phyloP scores from a whole-genome alignment of 306 rosid species.

The Hippophae tibetana region DNA sequence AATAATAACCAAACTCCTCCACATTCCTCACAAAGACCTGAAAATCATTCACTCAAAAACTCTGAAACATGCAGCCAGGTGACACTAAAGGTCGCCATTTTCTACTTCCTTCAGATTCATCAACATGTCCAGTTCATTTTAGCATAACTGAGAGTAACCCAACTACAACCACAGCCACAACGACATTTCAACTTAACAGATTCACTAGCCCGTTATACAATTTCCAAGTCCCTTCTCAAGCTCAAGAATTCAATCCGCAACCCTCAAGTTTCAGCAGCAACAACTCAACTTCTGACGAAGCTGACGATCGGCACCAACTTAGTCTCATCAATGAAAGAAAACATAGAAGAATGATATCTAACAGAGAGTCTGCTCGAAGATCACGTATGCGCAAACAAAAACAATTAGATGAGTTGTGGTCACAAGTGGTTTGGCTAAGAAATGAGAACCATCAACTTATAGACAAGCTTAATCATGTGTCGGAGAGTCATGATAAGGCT shows the following conservation, averaged over 20 bases:
- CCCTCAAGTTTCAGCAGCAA: conserved; percentile 46
- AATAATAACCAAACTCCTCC: conserved; percentile 20
- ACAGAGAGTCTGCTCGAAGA: conserved; percentile 86
- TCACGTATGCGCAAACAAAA: conserved; percentile 89
- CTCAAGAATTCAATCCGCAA: conserved; percentile 46
- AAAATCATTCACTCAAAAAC: conserved; percentile 4
- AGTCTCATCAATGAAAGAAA: conserved; percentile 71
- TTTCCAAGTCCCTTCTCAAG: conserved; percentile 35
- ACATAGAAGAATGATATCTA: conserved; percentile 85
- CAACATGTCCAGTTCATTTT: conserved; percentile 32
- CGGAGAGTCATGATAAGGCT: conserved; percentile 51
- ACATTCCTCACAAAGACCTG: conserved; percentile 22
- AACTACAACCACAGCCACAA: neutral
- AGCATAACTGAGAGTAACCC: conserved; percentile 26
- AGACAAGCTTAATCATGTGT: conserved; percentile 56
- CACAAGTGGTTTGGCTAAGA: conserved; percentile 83
- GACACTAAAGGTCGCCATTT: conserved; percentile 43
- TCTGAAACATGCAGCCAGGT: conserved; percentile 49
- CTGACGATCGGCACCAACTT: conserved; percentile 64
- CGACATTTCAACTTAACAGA: conserved; percentile 36
- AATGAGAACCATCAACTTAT: conserved; percentile 71
- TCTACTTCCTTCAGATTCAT: conserved; percentile 40
- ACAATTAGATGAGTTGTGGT: conserved; percentile 93
- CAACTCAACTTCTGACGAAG: conserved; percentile 85
- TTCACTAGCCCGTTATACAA: conserved; percentile 30